Base-by-base conservation (phyloP, 1,139 yeast genomes). In the Sugiyamaella xylanicola region DNA sequence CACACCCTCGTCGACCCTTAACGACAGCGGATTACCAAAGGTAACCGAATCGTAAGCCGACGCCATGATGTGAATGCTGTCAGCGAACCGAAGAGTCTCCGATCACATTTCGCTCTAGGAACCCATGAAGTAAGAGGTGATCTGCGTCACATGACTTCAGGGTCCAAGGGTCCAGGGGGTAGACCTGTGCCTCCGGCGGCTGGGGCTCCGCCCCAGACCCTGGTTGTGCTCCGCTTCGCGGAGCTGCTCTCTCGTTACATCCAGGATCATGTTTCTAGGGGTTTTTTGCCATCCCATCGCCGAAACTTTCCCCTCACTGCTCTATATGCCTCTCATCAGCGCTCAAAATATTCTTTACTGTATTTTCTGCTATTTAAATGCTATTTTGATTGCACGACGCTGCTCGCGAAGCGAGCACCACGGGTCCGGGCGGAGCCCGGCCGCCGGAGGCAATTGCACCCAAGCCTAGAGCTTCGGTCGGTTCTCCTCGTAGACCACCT, bases 1-100 rank as follows among this genome's bases (percentile, higher is more conserved):
- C 54, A 90, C 88, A 37, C 95, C 95, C 8, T 95, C 95, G 70
- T 93, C 98, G 48, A 93, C 96, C 49, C 95, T 76, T 52, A 93
- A 73, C 61, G 95, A 87, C 53, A 92, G 81, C 17, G 95, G 62
- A 36, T 64, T 64, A 44, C 65, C 68, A 49, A 66, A 66, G 25
- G 69, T 66, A 21, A 36, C 43, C 36, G 53, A 50, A 35, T 50
- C 48, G 27, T 50, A 50, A 13, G 48, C 41, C 27, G 47, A 22
- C 5, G 53, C 11, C 53, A 40, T 48, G 43, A 16, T 35, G 25
- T 36, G 5, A 13, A 20, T 16, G 20, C 19, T 22, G 36, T 15
- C 37, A 7, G 4, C 37, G 29, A 9, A 25, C 29, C 29, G 9
- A 25, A 25, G 29, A 25, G 29, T 25, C 29, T 25, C 29, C 9